Conservation (phyloP, 345 rosid genomes). For the Zanthoxylum bungeanum region DNA sequence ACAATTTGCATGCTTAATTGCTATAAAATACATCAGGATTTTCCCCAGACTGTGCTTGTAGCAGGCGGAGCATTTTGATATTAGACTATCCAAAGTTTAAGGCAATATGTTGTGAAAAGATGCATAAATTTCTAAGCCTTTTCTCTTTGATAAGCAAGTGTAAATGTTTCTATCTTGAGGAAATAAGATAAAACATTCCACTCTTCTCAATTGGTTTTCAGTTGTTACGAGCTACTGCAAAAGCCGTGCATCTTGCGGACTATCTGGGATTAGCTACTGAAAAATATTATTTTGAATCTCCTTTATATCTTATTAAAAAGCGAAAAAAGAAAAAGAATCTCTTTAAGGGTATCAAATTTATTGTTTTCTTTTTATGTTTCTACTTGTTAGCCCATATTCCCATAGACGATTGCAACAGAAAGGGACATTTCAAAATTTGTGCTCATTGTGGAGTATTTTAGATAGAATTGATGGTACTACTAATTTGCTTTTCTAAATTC, state of each 20-base stretch:
- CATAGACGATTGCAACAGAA: neutral
- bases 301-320: neutral
- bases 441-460: neutral
- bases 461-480: slow-evolving; percentile 4
- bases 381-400: neutral
- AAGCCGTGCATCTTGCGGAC: neutral
- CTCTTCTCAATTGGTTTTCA: neutral
- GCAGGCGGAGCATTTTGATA: no score
- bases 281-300: neutral
- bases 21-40: no score
- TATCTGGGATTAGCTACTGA: neutral
- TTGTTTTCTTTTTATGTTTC: neutral
- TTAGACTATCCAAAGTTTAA: neutral
- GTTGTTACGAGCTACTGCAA: neutral
- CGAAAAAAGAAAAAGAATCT: neutral
- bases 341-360: neutral
- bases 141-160: no score
- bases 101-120: neutral
- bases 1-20: neutral
- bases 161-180: no score
- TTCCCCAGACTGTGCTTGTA: no score
- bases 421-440: neutral
- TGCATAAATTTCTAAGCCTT: no score
- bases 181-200: no score
- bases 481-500: no score